Evolutionary conservation across 2,329 filamentous ascomycete genomes (phyloP).

Genomic region (Sclerotinia nivalis): DNA sequence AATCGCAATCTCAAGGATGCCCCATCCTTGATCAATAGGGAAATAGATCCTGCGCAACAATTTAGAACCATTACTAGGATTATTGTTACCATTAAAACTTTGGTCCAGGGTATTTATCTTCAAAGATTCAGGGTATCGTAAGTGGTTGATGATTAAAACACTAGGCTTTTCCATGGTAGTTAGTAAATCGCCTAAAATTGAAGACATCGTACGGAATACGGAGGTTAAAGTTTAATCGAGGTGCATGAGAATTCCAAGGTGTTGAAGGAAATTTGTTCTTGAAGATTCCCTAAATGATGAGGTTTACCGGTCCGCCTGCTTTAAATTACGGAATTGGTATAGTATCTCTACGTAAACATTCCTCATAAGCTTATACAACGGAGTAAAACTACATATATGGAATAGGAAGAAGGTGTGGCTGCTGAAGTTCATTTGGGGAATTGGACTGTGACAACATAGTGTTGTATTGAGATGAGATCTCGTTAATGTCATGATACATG

Average conservation of each 20-base stretch:
- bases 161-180: not conserved
- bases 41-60: constrained; percentile 7
- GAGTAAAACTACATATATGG: not conserved
- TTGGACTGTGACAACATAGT: not conserved
- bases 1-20: constrained; percentile 14
- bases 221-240: no score
- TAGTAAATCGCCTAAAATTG: not conserved
- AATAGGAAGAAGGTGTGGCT: not conserved
- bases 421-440: not conserved
- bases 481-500: constrained; percentile 9
- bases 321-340: not conserved
- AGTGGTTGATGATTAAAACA: constrained; percentile 8
- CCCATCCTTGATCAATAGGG: constrained; percentile 13
- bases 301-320: not conserved
- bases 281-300: not conserved
- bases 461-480: not conserved
- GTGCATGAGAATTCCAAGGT: no score
- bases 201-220: no score
- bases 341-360: not conserved
- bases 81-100: not conserved
- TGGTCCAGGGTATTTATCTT: not conserved
- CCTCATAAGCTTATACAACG: not conserved
- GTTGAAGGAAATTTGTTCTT: not conserved
- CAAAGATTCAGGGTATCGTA: not conserved
- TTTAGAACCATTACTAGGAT: not conserved